These are phyloP conservation scores for Debaryomyces prosopidis DNA, from an alignment of 805 yeast species.

Conservation along the genomic window DNA sequence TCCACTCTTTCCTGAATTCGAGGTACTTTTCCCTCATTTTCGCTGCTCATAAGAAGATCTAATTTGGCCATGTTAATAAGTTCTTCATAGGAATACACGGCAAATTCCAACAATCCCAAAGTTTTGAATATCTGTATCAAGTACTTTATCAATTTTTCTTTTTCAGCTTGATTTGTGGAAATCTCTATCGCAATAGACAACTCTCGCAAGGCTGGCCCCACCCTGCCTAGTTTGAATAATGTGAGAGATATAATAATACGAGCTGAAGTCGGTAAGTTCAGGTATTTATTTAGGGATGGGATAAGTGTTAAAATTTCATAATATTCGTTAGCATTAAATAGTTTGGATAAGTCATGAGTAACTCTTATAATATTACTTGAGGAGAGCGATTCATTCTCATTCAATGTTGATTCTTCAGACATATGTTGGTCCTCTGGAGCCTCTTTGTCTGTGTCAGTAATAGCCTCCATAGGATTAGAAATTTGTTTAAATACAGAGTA, in stretches of 20 bases:
- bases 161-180: slow-evolving; percentile 13
- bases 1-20: slow-evolving; percentile 2
- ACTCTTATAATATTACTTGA: not conserved
- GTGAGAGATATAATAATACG: slow-evolving; percentile 18
- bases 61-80: slow-evolving; percentile 10
- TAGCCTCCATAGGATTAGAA: too few species aligned
- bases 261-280: slow-evolving; percentile 8
- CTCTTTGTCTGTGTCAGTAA: too few species aligned
- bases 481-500: too few species aligned
- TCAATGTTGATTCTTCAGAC: not conserved
- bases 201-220: slow-evolving; percentile 23
- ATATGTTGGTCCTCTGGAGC: too few species aligned
- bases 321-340: slow-evolving; percentile 12
- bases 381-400: not conserved
- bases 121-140: slow-evolving; percentile 16
- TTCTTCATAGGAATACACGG: slow-evolving; percentile 11
- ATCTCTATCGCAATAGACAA: slow-evolving; percentile 25
- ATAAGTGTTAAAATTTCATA: slow-evolving; percentile 17
- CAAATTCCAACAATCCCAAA: slow-evolving; percentile 11
- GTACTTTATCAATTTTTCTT: slow-evolving; percentile 14
- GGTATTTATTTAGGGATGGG: slow-evolving; percentile 8
- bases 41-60: slow-evolving; percentile 5
- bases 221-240: slow-evolving; percentile 23
- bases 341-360: slow-evolving; percentile 3
- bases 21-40: not conserved